phyloP scores from a whole-genome alignment of 139 green algal genomes.

The Picochlorum costavermella region DNA sequence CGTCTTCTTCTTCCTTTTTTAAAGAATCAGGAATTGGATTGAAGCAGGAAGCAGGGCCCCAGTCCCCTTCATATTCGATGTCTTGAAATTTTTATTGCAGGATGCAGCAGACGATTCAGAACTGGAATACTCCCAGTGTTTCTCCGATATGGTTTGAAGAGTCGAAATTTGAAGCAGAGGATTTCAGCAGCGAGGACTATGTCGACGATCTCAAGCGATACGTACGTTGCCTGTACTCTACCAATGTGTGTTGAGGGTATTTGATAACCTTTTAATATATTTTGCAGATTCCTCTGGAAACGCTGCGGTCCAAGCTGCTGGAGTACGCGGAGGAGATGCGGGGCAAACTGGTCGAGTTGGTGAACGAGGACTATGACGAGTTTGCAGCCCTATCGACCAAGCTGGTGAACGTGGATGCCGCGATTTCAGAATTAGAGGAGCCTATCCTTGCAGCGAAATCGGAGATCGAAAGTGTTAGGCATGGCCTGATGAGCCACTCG shows the following conservation, averaged over 20 bases:
- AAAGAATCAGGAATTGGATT: too few species aligned
- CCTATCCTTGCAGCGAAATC: conserved; percentile 68
- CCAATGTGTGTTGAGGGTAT: not conserved
- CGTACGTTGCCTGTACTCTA: conserved; percentile 34
- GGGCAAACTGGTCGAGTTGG: conserved; percentile 71
- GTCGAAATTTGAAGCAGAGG: conserved; percentile 49
- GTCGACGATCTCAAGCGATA: conserved; percentile 70
- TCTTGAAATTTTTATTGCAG: not conserved
- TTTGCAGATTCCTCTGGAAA: conserved; percentile 77
- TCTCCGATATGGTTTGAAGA: conserved; percentile 71
- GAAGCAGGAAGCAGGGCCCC: too few species aligned
- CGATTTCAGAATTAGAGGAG: conserved; percentile 71
- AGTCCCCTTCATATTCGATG: too few species aligned
- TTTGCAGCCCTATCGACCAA: conserved; percentile 82
- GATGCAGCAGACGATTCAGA: not conserved
- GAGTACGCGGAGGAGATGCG: conserved; percentile 51
- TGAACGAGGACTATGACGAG: conserved; percentile 93
- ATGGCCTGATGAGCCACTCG: conserved; percentile 42
- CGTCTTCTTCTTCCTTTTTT: too few species aligned
- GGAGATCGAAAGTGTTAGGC: conserved; percentile 30
- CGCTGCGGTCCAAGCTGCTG: conserved; percentile 65
- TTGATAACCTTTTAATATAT: not conserved
- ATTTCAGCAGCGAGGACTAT: conserved; percentile 65
- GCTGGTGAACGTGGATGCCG: conserved; percentile 75
- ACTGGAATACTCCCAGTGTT: not conserved